These are phyloP conservation scores for Tetrahymena elliotti DNA, from an alignment of 73 alveolate genomes.

Conservation along the genomic window DNA sequence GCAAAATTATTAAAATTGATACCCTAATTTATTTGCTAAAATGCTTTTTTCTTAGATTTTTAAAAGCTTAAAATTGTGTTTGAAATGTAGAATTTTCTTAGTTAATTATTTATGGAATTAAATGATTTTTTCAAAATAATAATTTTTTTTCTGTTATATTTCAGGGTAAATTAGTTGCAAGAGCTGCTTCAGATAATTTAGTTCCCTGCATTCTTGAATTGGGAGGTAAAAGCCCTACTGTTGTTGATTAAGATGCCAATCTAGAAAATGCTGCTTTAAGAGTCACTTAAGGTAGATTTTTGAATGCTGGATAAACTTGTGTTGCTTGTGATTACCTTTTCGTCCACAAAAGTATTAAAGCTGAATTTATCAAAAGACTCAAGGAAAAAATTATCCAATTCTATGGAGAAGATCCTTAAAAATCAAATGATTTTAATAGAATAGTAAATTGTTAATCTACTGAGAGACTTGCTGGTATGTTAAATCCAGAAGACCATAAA, in stretches of 20 bases:
- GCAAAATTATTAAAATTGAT: no score
- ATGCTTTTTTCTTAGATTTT: no score
- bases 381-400: conserved; percentile 45
- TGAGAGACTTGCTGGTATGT: conserved; percentile 56
- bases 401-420: conserved; percentile 68
- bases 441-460: conserved; percentile 68
- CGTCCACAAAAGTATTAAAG: conserved; percentile 54
- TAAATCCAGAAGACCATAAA: conserved; percentile 48
- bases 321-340: conserved; percentile 84
- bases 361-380: conserved; percentile 51
- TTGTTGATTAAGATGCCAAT: conserved; percentile 78
- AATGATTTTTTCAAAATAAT: no score
- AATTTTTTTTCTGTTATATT: no score
- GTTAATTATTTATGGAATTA: no score
- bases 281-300: conserved; percentile 77
- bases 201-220: conserved; percentile 82
- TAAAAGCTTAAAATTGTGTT: no score
- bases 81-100: no score
- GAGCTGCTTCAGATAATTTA: conserved; percentile 77
- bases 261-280: conserved; percentile 73
- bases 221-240: conserved; percentile 91
- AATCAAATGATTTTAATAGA: conserved; percentile 54
- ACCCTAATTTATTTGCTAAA: no score
- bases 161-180: conserved; percentile 73
- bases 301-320: conserved; percentile 83